Evolutionary conservation across 108 stramenopile genomes (phyloP), one percentile per base, ranked within the genome.

Genomic region (Stephanodiscus minutulus): DNA sequence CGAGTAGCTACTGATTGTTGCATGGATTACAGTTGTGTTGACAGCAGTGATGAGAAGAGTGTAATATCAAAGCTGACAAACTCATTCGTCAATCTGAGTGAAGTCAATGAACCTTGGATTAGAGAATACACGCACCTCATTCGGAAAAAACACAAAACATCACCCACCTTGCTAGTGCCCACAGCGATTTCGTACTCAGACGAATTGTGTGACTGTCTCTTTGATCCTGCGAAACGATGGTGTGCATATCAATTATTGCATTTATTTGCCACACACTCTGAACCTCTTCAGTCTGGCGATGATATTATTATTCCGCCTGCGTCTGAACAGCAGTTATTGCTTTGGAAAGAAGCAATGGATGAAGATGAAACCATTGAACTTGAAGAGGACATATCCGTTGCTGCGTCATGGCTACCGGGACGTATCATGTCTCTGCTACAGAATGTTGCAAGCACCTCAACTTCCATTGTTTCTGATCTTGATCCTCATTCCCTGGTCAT

Each of bases 351-450:
- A 59, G 66, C 56, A 22, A 41, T 94, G 55, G 70, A 72, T 22
- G 67, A 74, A 9, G 88, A 92, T 52, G 93, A 91, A 82, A 80
- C 82, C 9, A 73, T 73, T 18, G 91, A 92, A 43, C 72, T 94
- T 13, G 85, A 89, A 77, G 86, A 86, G 2, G 91, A 94, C 66
- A 47, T 89, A 41, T 68, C 48, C 6, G 46, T 73, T 20, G 74
- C 81, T 29, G 46, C 71, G n/a, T 72, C 82, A 59, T 92, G 89
- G 89, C 46, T 94, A 22, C 88, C 90, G 20, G 46, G 64, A 22
- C 53, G 62, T 15, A 59, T 88, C 18, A 80, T 94, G 85, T 63
- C 61, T 9, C 70, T 72, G 43, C 49, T 94, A 37, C 85, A 87
- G 61, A 44, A 59, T n/a, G 84, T 89, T 79, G 41, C 41, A 15